phyloP scores from a whole-genome alignment of 2,329 filamentous ascomycete species.

The Arthrinium puccinioides region DNA sequence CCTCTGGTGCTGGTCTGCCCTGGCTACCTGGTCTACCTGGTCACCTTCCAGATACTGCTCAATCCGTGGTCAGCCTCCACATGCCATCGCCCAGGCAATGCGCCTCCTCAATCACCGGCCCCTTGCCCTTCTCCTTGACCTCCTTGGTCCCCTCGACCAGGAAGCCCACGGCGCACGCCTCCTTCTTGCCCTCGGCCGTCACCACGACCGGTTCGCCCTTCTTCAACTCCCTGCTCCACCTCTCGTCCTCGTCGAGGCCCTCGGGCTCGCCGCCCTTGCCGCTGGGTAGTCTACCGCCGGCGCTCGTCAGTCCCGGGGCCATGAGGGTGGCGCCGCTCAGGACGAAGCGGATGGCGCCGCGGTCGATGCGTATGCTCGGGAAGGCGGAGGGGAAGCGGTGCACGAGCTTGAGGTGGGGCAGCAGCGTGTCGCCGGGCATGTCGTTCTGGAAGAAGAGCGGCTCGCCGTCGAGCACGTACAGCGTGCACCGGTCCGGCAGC shows the following conservation, averaged over 20 bases:
- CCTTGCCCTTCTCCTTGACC: conserved; percentile 91
- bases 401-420: conserved; percentile 83
- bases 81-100: conserved; percentile 93
- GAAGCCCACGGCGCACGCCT: conserved; percentile 81
- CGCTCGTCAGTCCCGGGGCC: conserved; percentile 84
- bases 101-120: conserved; percentile 84
- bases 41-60: too few relatives aligned
- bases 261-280: conserved; percentile 32
- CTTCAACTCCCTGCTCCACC: conserved; percentile 60
- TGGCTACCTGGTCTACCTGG: too few relatives aligned
- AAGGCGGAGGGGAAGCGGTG: conserved; percentile 86
- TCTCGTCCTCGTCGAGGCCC: conserved; percentile 41
- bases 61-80: conserved; percentile 64
- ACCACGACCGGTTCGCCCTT: conserved; percentile 83
- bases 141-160: conserved; percentile 81
- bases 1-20: too few relatives aligned
- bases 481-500: conserved; percentile 80
- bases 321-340: conserved; percentile 90
- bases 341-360: conserved; percentile 94
- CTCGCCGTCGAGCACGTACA: conserved; percentile 72
- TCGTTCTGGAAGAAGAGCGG: conserved; percentile 91
- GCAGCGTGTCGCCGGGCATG: conserved; percentile 52
- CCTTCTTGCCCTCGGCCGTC: conserved; percentile 86
- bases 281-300: conserved; percentile 72
- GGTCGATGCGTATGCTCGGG: conserved; percentile 80